Percentiles rank a stretch among this genome's conserved stretches.
Evolutionary conservation across 768 basidiomycete species (phyloP).

Genomic region (Mycena olivaceomarginata): DNA sequence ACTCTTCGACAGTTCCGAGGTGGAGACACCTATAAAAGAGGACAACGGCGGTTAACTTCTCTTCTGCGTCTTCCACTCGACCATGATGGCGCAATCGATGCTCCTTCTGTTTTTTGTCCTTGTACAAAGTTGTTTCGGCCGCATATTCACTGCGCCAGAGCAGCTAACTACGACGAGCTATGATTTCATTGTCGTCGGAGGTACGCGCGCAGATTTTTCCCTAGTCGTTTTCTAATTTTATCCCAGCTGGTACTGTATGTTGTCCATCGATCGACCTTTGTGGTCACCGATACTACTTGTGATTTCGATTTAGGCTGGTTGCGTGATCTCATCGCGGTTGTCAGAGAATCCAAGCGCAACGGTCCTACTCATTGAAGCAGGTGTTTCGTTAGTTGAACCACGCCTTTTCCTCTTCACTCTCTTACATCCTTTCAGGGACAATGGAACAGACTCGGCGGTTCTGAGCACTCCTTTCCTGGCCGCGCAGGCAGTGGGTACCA

Average conservation of each 20-base stretch:
- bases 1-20: no score
- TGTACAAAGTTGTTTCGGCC: neutral
- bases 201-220: neutral
- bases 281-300: no score
- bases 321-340: neutral
- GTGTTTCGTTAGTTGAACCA: neutral
- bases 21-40: no score
- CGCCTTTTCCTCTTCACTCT: neutral
- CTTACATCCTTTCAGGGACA: neutral
- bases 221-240: neutral
- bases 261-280: neutral
- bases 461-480: neutral
- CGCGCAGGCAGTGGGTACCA: neutral
- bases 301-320: slow-evolving; percentile 44
- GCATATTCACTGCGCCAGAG: neutral
- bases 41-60: no score
- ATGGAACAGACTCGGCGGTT: neutral
- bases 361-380: neutral
- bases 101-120: no score
- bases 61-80: no score
- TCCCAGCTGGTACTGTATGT: neutral
- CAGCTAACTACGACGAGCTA: slow-evolving; percentile 3
- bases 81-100: no score
- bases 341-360: neutral
- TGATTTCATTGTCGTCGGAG: slow-evolving; percentile 39